Conservation (phyloP, 176 grass and related monocot genomes). For the Musa beccarii region DNA sequence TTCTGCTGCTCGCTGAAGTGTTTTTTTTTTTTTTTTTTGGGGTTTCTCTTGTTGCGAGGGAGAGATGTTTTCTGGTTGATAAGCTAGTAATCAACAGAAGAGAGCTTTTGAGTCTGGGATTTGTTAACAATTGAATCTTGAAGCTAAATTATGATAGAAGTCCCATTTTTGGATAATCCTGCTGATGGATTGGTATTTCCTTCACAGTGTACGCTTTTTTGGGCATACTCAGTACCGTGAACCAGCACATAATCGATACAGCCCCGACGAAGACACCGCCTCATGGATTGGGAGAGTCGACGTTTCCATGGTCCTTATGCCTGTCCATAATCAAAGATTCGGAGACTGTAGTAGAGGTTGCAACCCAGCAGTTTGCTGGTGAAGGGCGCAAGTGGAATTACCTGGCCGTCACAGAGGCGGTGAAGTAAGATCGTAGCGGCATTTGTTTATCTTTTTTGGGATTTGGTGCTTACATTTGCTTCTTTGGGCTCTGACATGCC, state of each 20-base stretch:
- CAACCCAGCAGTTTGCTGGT: constrained; percentile 72
- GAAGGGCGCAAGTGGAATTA: constrained; percentile 86
- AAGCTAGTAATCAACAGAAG: background rate
- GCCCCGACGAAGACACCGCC: constrained; percentile 24
- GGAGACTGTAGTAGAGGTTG: constrained; percentile 87
- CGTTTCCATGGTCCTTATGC: constrained; percentile 66
- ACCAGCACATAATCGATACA: constrained; percentile 88
- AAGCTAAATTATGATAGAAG: background rate
- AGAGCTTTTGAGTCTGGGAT: background rate
- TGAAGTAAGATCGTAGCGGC: constrained; percentile 57
- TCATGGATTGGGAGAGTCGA: constrained; percentile 29
- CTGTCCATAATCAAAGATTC: constrained; percentile 81
- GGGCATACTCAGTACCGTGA: constrained; percentile 80
- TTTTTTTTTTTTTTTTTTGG: background rate
- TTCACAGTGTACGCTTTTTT: constrained; percentile 83
- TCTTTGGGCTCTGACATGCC: background rate
- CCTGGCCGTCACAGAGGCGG: constrained; percentile 58
- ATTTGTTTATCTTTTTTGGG: constrained; percentile 16
- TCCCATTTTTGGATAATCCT: background rate
- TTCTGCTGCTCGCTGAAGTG: background rate
- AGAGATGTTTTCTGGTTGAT: background rate
- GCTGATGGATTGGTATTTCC: constrained; percentile 2
- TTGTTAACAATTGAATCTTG: background rate
- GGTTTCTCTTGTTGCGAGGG: background rate
- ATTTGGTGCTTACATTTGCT: background rate